phyloP scores from a whole-genome alignment of 2,329 filamentous ascomycete species.

The Anisogramma anomala region DNA sequence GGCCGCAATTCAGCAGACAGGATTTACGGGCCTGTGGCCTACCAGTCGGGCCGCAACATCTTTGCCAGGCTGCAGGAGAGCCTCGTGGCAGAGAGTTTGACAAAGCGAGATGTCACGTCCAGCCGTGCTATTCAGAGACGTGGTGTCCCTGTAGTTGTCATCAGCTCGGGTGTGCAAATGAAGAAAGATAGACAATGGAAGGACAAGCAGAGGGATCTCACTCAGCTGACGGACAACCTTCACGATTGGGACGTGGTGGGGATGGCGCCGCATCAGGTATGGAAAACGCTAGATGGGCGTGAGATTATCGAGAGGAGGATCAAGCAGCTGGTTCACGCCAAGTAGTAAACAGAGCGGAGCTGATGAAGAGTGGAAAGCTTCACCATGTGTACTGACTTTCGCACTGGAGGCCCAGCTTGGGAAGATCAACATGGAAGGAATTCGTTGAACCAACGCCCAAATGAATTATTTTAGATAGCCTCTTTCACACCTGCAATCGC shows the following conservation, averaged over 20 bases:
- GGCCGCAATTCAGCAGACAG: conserved; percentile 73
- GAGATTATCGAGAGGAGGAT: conserved; percentile 69
- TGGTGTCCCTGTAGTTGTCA: conserved; percentile 64
- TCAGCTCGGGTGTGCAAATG: conserved; percentile 69
- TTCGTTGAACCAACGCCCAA: not conserved
- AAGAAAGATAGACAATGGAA: conserved; percentile 62
- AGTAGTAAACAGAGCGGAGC: not conserved
- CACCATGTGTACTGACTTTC: no score
- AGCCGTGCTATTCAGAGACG: conserved; percentile 67
- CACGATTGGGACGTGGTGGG: conserved; percentile 78
- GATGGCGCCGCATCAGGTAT: conserved; percentile 75
- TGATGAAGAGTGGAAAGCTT: not conserved
- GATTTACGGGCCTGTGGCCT: conserved; percentile 67
- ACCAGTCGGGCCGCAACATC: conserved; percentile 72
- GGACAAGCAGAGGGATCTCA: conserved; percentile 73
- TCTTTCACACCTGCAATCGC: no score
- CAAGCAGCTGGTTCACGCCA: conserved; percentile 46
- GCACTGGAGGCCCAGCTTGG: no score
- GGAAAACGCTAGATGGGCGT: conserved; percentile 63
- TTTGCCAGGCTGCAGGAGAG: conserved; percentile 91
- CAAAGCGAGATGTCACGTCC: conserved; percentile 68
- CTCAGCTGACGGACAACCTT: conserved; percentile 66
- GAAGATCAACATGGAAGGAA: not conserved
- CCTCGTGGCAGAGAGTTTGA: conserved; percentile 73
- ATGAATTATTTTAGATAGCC: no score